phyloP scores from a whole-genome alignment of 164 flowering plant species.

The Tetracentron sinense region DNA sequence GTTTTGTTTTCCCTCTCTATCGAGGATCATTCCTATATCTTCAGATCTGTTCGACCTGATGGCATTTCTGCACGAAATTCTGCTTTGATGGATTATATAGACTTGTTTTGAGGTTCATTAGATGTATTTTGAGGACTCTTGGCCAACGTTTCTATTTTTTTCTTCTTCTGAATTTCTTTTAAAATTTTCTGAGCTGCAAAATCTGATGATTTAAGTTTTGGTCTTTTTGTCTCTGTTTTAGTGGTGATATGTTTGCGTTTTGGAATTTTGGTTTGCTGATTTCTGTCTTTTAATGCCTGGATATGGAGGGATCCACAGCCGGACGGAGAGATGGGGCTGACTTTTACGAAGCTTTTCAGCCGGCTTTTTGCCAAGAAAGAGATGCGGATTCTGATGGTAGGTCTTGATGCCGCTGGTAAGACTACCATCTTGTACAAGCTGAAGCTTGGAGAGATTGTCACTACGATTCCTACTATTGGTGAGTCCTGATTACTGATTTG shows the following conservation, averaged over 20 bases:
- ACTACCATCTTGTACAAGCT: slow-evolving; percentile 93
- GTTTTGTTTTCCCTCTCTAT: neutral
- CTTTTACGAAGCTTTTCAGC: slow-evolving; percentile 89
- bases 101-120: neutral
- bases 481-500: slow-evolving; percentile 20
- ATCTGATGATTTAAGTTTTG: too few species aligned
- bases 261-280: neutral
- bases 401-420: slow-evolving; percentile 99
- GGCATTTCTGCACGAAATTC: neutral
- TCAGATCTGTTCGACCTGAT: slow-evolving; percentile 1
- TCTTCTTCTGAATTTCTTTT: neutral
- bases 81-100: neutral
- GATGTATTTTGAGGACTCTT: neutral
- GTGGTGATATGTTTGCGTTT: neutral
- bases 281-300: neutral
- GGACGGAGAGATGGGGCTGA: slow-evolving; percentile 73
- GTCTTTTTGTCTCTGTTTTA: too few species aligned
- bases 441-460: slow-evolving; percentile 95
- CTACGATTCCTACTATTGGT: slow-evolving; percentile 96
- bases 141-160: neutral
- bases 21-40: neutral
- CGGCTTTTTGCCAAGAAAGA: slow-evolving; percentile 96
- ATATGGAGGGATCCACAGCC: slow-evolving; percentile 19
- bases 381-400: slow-evolving; percentile 95
- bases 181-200: neutral